Conservation (phyloP, 345 rosid genomes). For the Raphanus raphanistrum region DNA sequence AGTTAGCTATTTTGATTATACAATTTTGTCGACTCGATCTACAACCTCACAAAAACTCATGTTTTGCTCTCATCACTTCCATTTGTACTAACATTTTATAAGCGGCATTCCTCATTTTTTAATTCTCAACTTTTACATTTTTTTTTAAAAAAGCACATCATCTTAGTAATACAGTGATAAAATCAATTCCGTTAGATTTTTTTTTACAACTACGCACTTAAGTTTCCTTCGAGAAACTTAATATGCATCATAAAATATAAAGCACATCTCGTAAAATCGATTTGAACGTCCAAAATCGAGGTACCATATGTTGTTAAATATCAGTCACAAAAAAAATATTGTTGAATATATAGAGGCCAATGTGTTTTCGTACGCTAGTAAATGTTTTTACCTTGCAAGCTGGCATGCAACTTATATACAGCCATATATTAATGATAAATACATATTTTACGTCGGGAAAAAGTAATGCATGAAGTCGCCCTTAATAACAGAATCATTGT, state of each 20-base stretch:
- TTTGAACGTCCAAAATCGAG: background rate
- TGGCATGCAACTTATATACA: background rate
- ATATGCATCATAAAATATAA: background rate
- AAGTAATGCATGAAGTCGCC: conserved; percentile 75
- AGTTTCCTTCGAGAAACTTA: background rate
- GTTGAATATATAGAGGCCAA: background rate
- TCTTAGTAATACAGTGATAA: background rate
- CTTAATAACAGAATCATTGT: conserved; percentile 57
- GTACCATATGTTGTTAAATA: background rate
- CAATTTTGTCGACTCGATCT: background rate
- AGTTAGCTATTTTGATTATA: background rate
- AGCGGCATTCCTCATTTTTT: background rate
- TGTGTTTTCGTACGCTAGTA: background rate
- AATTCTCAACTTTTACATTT: background rate
- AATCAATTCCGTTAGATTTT: background rate
- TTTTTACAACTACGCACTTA: background rate
- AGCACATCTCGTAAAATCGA: background rate
- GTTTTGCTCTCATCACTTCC: background rate
- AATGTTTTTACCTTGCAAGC: background rate
- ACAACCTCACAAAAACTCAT: background rate
- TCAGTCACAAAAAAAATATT: background rate
- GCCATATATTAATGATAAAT: background rate
- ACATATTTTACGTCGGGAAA: background rate
- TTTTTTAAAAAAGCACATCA: background rate
- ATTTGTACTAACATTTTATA: background rate